Percentiles rank a stretch among this genome's conserved stretches.
Conservation (phyloP, 116 monocot genomes). For the Papilionanthe hybrid region DNA sequence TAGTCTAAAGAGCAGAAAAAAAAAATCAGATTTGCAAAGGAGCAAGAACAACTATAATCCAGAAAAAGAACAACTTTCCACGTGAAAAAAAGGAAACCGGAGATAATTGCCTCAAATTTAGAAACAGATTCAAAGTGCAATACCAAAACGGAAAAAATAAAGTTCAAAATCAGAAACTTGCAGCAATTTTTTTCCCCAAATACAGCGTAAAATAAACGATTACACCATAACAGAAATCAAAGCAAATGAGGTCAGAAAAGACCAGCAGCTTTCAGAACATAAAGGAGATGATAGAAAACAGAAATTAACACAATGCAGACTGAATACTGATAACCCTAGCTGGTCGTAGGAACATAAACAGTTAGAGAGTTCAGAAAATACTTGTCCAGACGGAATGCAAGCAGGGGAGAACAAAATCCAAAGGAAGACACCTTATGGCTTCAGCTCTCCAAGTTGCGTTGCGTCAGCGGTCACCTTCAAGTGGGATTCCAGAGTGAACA, state of each 20-base stretch:
- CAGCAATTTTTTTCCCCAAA: not conserved
- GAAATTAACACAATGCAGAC: too few species aligned
- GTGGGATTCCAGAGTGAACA: not conserved
- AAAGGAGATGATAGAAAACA: not conserved
- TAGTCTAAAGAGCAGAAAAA: not conserved
- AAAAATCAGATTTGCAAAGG: not conserved
- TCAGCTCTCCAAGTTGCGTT: not conserved
- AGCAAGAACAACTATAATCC: not conserved
- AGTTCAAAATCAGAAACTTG: not conserved
- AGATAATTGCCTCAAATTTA: not conserved
- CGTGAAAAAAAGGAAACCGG: not conserved
- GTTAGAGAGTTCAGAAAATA: not conserved
- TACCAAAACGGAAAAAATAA: not conserved
- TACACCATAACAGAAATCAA: not conserved
- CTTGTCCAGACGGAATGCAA: not conserved
- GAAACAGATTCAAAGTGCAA: conserved; percentile 6
- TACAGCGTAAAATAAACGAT: not conserved
- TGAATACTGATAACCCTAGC: conserved; percentile 1
- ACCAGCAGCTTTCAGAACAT: not conserved
- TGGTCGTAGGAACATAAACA: not conserved
- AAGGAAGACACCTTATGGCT: not conserved
- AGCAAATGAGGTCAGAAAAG: not conserved
- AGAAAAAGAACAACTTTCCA: not conserved
- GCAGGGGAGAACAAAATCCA: not conserved
- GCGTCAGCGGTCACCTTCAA: not conserved